These are phyloP conservation scores for Brasenia schreberi DNA, from an alignment of 164 flowering plant species.

Conservation along the genomic window DNA sequence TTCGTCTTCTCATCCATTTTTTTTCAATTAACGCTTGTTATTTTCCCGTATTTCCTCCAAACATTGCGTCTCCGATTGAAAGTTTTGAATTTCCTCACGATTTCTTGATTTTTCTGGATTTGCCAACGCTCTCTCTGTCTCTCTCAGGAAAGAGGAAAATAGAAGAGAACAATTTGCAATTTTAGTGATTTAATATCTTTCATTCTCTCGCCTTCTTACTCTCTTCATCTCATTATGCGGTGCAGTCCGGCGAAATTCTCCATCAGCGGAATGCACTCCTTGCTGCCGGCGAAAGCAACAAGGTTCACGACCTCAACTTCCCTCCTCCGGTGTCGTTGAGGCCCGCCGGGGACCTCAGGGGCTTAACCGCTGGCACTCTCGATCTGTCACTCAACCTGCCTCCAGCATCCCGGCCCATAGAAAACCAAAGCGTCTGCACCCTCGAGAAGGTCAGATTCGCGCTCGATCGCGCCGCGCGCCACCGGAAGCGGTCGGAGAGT, in stretches of 20 bases:
- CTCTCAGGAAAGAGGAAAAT: background rate
- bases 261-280: background rate
- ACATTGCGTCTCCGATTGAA: no score
- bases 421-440: constrained; percentile 1
- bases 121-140: background rate
- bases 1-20: no score
- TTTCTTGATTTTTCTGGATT: no score
- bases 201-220: background rate
- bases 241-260: constrained; percentile 39
- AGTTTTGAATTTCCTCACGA: no score
- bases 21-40: no score
- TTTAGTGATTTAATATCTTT: background rate
- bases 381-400: background rate
- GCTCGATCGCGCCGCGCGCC: background rate
- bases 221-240: background rate
- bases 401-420: background rate
- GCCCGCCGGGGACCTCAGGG: background rate
- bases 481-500: background rate
- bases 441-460: constrained; percentile 1
- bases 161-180: no score
- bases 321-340: constrained; percentile 11
- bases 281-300: background rate
- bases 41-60: no score
- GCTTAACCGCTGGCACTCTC: background rate
- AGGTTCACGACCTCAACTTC: constrained; percentile 39